Evolutionary conservation across 805 yeast genomes (phyloP).

Genomic region (Ogataea nitratoaversa): DNA sequence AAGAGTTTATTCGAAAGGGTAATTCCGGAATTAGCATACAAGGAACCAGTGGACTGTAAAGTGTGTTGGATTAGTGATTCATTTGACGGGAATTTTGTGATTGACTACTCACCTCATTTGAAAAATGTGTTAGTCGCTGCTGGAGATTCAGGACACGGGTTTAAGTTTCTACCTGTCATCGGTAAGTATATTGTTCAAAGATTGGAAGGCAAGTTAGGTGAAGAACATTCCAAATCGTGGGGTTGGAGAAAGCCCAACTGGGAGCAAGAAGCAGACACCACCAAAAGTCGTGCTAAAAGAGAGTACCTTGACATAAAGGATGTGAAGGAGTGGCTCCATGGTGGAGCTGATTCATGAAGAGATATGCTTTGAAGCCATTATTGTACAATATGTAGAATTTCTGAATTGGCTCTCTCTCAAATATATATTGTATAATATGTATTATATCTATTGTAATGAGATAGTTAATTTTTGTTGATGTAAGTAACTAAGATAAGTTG

Average conservation of each 20-base stretch:
- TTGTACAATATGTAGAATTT: no score
- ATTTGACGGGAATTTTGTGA: slow-evolving; percentile 33
- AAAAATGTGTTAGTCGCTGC: slow-evolving; percentile 34
- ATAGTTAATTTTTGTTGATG: no score
- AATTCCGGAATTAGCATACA: slow-evolving; percentile 35
- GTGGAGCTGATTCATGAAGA: not conserved
- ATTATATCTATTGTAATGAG: no score
- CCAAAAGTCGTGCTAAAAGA: slow-evolving; percentile 1
- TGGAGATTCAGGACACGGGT: slow-evolving; percentile 45
- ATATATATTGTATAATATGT: no score
- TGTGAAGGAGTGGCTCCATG: slow-evolving; percentile 1
- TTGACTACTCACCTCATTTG: slow-evolving; percentile 33
- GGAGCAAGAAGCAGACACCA: not conserved
- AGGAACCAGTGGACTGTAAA: slow-evolving; percentile 27
- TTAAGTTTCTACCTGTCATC: slow-evolving; percentile 41
- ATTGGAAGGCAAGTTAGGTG: slow-evolving; percentile 26
- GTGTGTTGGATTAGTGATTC: slow-evolving; percentile 37
- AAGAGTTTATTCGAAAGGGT: slow-evolving; percentile 23
- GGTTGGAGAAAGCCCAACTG: slow-evolving; percentile 24
- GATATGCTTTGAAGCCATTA: no score
- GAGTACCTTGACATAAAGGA: slow-evolving; percentile 1
- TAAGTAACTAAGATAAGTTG: no score
- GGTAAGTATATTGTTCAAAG: slow-evolving; percentile 36
- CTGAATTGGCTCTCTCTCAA: no score
- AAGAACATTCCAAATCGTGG: slow-evolving; percentile 26